Base-by-base conservation (phyloP, 495 filamentous ascomycete species). In the Glonium stellatum region DNA sequence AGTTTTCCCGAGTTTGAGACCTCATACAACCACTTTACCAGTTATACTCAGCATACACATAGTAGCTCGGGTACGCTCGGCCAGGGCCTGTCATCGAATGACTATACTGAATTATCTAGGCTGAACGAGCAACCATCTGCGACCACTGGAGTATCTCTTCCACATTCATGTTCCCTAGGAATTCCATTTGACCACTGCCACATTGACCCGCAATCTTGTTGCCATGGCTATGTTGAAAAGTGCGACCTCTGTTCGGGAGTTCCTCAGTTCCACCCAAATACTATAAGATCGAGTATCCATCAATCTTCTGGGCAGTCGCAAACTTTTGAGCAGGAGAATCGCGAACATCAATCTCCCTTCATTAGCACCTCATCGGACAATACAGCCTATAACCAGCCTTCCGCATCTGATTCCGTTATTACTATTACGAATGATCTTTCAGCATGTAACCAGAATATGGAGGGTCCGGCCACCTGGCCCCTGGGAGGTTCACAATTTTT, bases 141-240 rank as follows among this genome's bases (percentile, higher is more conserved):
- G 10, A 19, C 21, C 11, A 22, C 59, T 5, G 34, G 52, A 8
- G 15, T 27, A 4, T n/a, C 27, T 1, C 44, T 21, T 18, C 3
- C 58, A 8, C 31, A 54, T 1, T 27, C 8, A 13, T 67, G 58
- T 37, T 55, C 57, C 36, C 22, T 61, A 1, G 50, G 58, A 25
- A 58, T 61, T n/a, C 34, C 57, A 12, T 56, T 49, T 22, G 65
- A 63, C 11, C 60, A 67, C 39, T 67, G 64, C 46, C 60, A 67
- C 27, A 41, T 61, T 13, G 41, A 55, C 57, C 31, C 50, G 1
- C 42, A 53, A 12, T 67, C 57, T 46, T 67, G 61, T 31, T 37
- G 36, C 15, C 52, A 55, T 21, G 10, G 10, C 25, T 12, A 37
- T 23, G 1, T 5, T 19, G 23, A 5, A 2, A 36, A 23, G 18